A percentile compares a stretch with the other conserved stretches of the same genome.
Conservation (phyloP, 2,329 filamentous ascomycete species). For the Alternaria conjuncta region DNA sequence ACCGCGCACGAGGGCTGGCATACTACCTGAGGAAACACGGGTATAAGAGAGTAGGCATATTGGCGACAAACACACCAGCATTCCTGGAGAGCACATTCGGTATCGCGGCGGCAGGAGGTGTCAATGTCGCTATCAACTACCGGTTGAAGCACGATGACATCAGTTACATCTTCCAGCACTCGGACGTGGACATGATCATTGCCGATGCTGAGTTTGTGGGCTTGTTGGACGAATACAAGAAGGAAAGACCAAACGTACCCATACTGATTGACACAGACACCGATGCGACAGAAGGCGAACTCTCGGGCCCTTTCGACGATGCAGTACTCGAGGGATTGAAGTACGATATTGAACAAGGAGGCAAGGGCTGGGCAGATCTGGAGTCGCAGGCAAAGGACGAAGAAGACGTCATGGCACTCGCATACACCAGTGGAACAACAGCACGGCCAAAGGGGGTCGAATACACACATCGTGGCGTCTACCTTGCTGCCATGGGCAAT, state of each 20-base stretch:
- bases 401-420: conserved; percentile 81
- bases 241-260: conserved; percentile 66
- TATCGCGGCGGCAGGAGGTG: conserved; percentile 78
- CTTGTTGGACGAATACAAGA: conserved; percentile 71
- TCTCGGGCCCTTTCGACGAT: conserved; percentile 81
- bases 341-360: conserved; percentile 70
- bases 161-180: conserved; percentile 86
- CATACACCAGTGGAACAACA: conserved; percentile 94
- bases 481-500: conserved; percentile 84
- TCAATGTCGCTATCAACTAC: conserved; percentile 78
- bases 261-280: conserved; percentile 86
- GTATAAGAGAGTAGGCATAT: conserved; percentile 79
- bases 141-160: conserved; percentile 84
- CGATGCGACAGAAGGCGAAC: conserved; percentile 74
- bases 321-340: conserved; percentile 81
- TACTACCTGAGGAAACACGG: conserved; percentile 82
- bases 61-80: conserved; percentile 91
- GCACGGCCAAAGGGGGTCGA: conserved; percentile 91
- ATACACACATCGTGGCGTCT: conserved; percentile 86
- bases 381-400: conserved; percentile 75
- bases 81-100: conserved; percentile 92
- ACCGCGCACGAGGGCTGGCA: conserved; percentile 84
- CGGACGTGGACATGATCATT: conserved; percentile 85
- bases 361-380: conserved; percentile 77
- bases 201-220: conserved; percentile 80